These are phyloP conservation scores for peach (Prunus persica) DNA, from an alignment of 306 rosid species.

Conservation along the genomic window Prunus_persica_NCBIv2 NC_034012.1:25173001-25173500, in stretches of 20 bases:
- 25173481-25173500: conserved; percentile 22
- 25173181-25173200: background rate
- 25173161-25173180: background rate
- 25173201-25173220: conserved; percentile 7
- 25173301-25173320: conserved; percentile 69
- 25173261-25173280: conserved; percentile 50
- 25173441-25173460: conserved; percentile 37
- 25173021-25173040: background rate
- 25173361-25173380: conserved; percentile 87
- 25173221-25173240: conserved; percentile 62
- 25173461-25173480: background rate
- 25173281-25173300: conserved; percentile 60
- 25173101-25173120: background rate
- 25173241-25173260: conserved; percentile 58
- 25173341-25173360: conserved; percentile 66
- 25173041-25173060: background rate
- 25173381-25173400: conserved; percentile 47
- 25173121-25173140: background rate
- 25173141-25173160: background rate
- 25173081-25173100: background rate
- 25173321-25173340: conserved; percentile 37
- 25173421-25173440: conserved; percentile 70
- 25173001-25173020: background rate
- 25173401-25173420: conserved; percentile 79
- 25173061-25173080: background rate